These are phyloP conservation scores for Cladosporium oxysporum DNA, from an alignment of 2,329 filamentous ascomycete genomes.

Conservation along the genomic window DNA sequence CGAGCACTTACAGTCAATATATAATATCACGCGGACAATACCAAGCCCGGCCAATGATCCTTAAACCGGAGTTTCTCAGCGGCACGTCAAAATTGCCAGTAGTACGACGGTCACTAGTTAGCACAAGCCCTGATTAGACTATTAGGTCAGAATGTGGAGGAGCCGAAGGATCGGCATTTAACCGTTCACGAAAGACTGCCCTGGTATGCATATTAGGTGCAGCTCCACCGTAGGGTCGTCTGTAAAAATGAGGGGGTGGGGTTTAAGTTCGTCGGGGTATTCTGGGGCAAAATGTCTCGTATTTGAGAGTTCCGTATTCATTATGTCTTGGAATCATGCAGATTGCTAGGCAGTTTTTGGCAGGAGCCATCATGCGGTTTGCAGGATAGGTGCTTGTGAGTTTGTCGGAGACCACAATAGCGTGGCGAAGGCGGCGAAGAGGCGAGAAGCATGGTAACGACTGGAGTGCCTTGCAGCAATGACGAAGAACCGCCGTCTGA, in stretches of 20 bases:
- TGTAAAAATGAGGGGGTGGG: constrained; percentile 1
- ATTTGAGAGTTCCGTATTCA: background rate
- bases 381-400: background rate
- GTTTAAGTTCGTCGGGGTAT: background rate
- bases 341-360: background rate
- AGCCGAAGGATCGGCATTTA: constrained; percentile 18
- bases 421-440: background rate
- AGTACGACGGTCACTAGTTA: background rate
- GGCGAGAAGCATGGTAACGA: background rate
- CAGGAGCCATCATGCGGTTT: background rate
- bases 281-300: background rate
- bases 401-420: background rate
- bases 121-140: background rate
- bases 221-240: background rate
- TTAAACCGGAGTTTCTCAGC: background rate
- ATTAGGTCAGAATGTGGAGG: constrained; percentile 10
- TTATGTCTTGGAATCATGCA: background rate
- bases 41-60: constrained; percentile 1
- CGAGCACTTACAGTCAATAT: background rate
- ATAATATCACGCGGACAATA: background rate
- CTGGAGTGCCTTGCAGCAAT: background rate
- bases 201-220: background rate
- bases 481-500: background rate
- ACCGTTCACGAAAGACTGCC: background rate
- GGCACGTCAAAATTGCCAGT: background rate